Base-by-base conservation (phyloP, 106 monocot species). In the Acorus gramineus region DNA sequence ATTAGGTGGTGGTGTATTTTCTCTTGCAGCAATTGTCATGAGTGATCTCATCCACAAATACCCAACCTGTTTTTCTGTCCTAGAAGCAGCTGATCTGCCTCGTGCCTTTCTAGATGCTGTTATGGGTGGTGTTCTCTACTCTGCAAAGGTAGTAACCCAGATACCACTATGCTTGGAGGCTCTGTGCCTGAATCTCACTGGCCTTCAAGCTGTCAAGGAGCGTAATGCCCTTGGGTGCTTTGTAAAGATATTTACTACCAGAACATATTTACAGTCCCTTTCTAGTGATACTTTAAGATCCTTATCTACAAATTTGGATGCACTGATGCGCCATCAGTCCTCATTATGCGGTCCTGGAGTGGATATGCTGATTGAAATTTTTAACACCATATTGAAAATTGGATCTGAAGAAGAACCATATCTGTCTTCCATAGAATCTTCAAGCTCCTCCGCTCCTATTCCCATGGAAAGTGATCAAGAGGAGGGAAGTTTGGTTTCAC, bases 41-140 rank as follows among this genome's bases (percentile, higher is more conserved):
- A 85, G 76, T 78, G 90, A 90, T 75, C 79, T 86, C 58, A 78
- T 90, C 68, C 86, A 90, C 69, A 90, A 86, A 70, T 85, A 90
- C 76, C 90, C 90, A 11, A 86, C 83, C 43, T 90, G 86, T 73
- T 90, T 73, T 59, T 63, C 90, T 56, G 63, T 81, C 61, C 77
- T 86, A 49, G 80, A 83, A 68, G 79, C 82, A 53, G 82, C 86
- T 68, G 80, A 71, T 73, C 63, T 90, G 44, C 90, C 90, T 46
- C 62, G 28, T 5, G 83, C 85, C 8, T 90, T 86, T 79, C 69
- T 90, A 56, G 78, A 86, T 74, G 71, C 85, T 46, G 75, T 90
- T 10, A 76, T 65, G 43, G 60, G 50, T 64, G 82, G 82, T 54
- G 73, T 84, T 52, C 75, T 81, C 55, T 77, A 66, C 54, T 86